Base-by-base conservation (phyloP, 805 yeast genomes). In the Kodamaea kaohsiungensis region DNA sequence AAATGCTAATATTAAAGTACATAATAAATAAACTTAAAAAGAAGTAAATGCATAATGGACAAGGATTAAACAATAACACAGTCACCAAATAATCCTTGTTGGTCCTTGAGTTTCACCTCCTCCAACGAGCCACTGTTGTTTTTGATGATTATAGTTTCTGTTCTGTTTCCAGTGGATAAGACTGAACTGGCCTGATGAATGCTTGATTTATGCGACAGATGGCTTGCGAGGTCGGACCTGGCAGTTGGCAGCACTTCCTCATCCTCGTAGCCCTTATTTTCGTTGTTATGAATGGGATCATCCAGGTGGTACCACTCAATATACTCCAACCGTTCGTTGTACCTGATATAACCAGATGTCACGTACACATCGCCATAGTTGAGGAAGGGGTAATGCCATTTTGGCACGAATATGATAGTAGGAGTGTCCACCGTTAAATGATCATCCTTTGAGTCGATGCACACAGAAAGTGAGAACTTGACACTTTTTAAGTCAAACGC, bases 271-370 rank as follows among this genome's bases (percentile, higher is more conserved):
- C n/a, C 25, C 15, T 15, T 47, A 15, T 30, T 19, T 30, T n/a
- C 46, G n/a, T 16, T 15, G 12, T 52, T 57, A 51, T 48, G 64
- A 56, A 25, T 68, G 39, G 40, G 53, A 2, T 51, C 59, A 13
- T 50, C 57, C 2, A 70, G 79, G 64, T 89, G 95, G 62, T 76
- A 76, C 97, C 97, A 91, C 61, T 82, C 86, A 43, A 91, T 66
- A 33, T 82, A 69, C 59, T 87, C 89, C 17, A 72, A 66, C 2
- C 74, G 67, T 17, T 76, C 73, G 61, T 85, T 82, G 59, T 79
- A 79, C 47, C 75, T 74, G 60, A 86, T 81, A 10, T 67, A 65
- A 0, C 96, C 96, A 1, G 84, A 72, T 2, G 84, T 75, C 12
- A 84, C 72, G 15, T 71, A 73, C 7, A 89, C 76, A 13, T 77